Evolutionary conservation across 2,329 filamentous ascomycete species (phyloP).

Genomic region (Fusarium begoniae): DNA sequence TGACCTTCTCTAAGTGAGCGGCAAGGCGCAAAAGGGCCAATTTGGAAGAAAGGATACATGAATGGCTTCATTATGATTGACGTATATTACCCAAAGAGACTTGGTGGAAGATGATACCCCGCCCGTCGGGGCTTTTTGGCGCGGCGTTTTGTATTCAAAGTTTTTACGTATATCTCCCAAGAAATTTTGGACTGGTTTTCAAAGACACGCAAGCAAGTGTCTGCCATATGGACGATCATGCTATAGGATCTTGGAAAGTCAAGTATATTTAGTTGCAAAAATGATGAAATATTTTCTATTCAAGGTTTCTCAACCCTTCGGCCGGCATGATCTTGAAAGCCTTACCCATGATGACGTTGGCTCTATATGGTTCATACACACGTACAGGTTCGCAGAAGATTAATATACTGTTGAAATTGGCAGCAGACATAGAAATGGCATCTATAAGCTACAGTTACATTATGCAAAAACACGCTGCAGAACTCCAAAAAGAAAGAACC

Average conservation of each 20-base stretch:
- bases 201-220: not conserved
- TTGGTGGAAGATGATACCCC: constrained; percentile 39
- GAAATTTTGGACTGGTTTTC: not conserved
- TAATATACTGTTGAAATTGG: not conserved
- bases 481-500: constrained; percentile 20
- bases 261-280: not conserved
- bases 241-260: not conserved
- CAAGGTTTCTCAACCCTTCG: not conserved
- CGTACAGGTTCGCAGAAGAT: not conserved
- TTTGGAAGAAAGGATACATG: constrained; percentile 5
- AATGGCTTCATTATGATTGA: constrained; percentile 38
- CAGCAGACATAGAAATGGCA: not conserved
- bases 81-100: constrained; percentile 36
- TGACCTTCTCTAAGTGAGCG: constrained; percentile 64
- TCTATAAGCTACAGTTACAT: not conserved
- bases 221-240: not conserved
- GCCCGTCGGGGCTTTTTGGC: constrained; percentile 41
- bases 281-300: not conserved
- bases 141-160: constrained; percentile 40
- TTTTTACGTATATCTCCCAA: constrained; percentile 16
- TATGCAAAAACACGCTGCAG: constrained; percentile 16
- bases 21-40: constrained; percentile 5
- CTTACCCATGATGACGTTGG: not conserved
- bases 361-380: not conserved
- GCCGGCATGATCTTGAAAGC: not conserved